Percentiles rank a stretch among this genome's conserved stretches.
phyloP scores from a whole-genome alignment of 208 protist genomes.

The Naegleria fowleri region DNA sequence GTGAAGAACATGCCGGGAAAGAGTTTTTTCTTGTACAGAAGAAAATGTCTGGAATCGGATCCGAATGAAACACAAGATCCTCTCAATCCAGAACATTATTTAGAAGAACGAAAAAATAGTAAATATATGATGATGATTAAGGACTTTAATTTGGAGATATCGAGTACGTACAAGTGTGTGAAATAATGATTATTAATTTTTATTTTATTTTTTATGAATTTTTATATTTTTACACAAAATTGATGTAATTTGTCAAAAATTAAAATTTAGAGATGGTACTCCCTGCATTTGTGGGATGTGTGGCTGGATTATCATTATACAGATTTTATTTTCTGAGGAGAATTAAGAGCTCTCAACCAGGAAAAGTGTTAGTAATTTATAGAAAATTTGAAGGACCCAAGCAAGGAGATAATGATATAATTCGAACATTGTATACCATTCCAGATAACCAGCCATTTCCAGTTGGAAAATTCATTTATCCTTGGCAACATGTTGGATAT shows the following conservation, averaged over 20 bases:
- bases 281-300: background rate
- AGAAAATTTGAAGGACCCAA: background rate
- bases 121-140: background rate
- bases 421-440: background rate
- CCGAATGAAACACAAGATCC: background rate
- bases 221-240: background rate
- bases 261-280: background rate
- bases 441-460: background rate
- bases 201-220: background rate
- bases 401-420: background rate
- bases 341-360: background rate
- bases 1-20: background rate
- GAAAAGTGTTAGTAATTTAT: background rate
- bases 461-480: slow-evolving; percentile 10
- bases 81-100: background rate
- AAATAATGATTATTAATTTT: no score
- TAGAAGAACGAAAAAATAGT: background rate
- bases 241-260: no score
- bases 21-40: background rate
- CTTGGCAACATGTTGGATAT: background rate
- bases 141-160: background rate
- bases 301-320: background rate
- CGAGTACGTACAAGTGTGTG: background rate
- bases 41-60: background rate
- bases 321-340: background rate